Evolutionary conservation across 1,139 yeast species (phyloP), one percentile per base, ranked within the genome.

Genomic region (Candida labiduridarum): DNA sequence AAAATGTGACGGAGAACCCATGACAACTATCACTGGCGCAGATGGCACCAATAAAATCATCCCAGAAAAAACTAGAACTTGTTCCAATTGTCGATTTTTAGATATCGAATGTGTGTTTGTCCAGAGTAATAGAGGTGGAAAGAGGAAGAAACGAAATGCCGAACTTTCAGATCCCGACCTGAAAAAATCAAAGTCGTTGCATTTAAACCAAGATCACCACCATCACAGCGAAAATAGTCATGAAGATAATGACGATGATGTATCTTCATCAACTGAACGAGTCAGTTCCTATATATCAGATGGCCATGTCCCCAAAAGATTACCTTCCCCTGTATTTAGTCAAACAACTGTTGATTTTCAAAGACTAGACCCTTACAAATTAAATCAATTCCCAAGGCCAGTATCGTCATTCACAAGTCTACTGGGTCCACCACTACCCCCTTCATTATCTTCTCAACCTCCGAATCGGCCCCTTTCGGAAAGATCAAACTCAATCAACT

Each of bases 1-100:
- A 56, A 82, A 82, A 56, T 83, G 88, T 62, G 86, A 83, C 55
- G 87, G 87, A 7, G 85, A 80, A 55, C 60, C 70, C n/a, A 63
- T 66, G 45, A 48, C 61, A 59, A 43, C 67, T 51, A 47, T 63
- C 50, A 49, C 55, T 1, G 47, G 56, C 27, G 48, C 58, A 42
- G 59, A 59, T 41, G 61, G 59, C 39, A 45, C 50, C 47, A 54
- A 55, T 43, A 55, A 50, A 57, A 52, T 50, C 41, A 51, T 56
- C 12, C 59, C 60, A 10, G 56, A 55, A 46, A 58, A 60, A 49
- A 56, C 65, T 2, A 51, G 62, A 34, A 52, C 56, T 18, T 83
- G 88, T 56, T 67, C 84, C 30, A 82, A 82, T 58, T 83, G 87
- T 59, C 67, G 68, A 50, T 59, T 72, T n/a, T 62, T 79, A 29